A percentile compares a stretch with the other conserved stretches of the same genome.
These are phyloP conservation scores for Metschnikowia hibisci DNA, from an alignment of 805 yeast genomes.

Conservation along the genomic window DNA sequence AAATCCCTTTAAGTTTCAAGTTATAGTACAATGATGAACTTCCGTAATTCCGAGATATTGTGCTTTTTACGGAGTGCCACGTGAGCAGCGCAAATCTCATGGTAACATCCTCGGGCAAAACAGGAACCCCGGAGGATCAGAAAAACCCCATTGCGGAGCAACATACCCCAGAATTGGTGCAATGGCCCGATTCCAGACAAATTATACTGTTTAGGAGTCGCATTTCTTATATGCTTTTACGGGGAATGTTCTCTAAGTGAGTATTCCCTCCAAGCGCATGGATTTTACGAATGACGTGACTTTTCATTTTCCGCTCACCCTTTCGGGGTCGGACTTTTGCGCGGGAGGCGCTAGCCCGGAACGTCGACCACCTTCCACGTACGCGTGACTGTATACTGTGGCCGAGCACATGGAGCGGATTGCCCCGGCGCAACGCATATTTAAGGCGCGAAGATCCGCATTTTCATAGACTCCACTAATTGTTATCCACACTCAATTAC, in stretches of 20 bases:
- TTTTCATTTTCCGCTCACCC: constrained; percentile 2
- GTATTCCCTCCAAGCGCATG: constrained; percentile 1
- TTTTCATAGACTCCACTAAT: constrained; percentile 1
- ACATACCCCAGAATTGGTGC: not conserved
- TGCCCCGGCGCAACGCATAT: constrained; percentile 17
- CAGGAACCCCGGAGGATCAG: not conserved
- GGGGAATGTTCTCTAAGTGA: constrained; percentile 1
- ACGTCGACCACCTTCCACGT: constrained; percentile 7
- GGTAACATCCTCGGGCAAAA: constrained; percentile 4
- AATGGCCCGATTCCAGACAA: not conserved
- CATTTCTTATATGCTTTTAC: constrained; percentile 3
- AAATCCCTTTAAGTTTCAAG: too few relatives aligned
- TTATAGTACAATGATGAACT: not conserved
- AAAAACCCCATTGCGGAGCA: constrained; percentile 1
- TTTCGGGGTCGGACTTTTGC: constrained; percentile 7
- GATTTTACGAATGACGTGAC: constrained; percentile 3
- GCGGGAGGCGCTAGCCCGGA: constrained; percentile 13
- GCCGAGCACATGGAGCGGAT: constrained; percentile 16
- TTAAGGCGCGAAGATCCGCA: constrained; percentile 4
- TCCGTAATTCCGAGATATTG: not conserved
- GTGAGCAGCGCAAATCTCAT: not conserved
- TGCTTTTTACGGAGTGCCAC: not conserved
- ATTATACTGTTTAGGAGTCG: not conserved
- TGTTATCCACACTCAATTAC: constrained; percentile 11
- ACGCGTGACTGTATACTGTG: constrained; percentile 4